Evolutionary conservation across 2,329 filamentous ascomycete genomes (phyloP).

Genomic region (Aspergillus sp.): DNA sequence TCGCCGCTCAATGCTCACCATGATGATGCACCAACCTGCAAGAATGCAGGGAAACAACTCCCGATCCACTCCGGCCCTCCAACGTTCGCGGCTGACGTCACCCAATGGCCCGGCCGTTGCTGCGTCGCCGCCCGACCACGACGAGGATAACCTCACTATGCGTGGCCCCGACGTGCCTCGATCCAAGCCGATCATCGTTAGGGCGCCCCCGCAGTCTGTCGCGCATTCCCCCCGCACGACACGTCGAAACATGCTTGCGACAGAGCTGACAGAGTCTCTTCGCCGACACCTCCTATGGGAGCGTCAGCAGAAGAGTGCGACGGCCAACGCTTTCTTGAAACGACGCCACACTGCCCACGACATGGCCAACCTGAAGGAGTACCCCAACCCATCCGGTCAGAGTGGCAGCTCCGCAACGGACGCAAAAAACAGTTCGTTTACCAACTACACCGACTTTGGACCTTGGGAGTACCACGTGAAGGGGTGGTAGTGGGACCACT

Average conservation of each 20-base stretch:
- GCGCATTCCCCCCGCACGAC: slow-evolving; percentile 89
- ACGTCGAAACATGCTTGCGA: slow-evolving; percentile 89
- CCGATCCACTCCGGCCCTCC: slow-evolving; percentile 40
- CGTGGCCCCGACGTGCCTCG: slow-evolving; percentile 60
- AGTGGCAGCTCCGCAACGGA: slow-evolving; percentile 15
- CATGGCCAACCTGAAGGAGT: slow-evolving; percentile 80
- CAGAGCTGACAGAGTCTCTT: slow-evolving; percentile 88
- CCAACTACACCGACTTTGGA: slow-evolving; percentile 79
- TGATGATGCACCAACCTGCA: slow-evolving; percentile 80
- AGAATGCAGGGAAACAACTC: slow-evolving; percentile 61
- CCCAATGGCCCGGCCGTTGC: slow-evolving; percentile 65
- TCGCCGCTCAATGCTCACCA: slow-evolving; percentile 80
- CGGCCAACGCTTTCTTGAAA: slow-evolving; percentile 82
- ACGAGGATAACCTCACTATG: slow-evolving; percentile 59
- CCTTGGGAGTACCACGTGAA: slow-evolving; percentile 80
- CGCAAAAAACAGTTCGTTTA: slow-evolving; percentile 69
- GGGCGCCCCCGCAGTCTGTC: slow-evolving; percentile 63
- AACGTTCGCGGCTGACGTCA: slow-evolving; percentile 57
- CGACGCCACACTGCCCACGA: slow-evolving; percentile 87
- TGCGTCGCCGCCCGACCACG: slow-evolving; percentile 54
- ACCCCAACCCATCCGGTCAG: slow-evolving; percentile 56
- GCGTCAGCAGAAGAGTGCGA: slow-evolving; percentile 87
- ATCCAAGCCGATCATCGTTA: slow-evolving; percentile 76
- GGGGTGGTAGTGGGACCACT: slow-evolving; percentile 61
- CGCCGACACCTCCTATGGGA: slow-evolving; percentile 91